These are phyloP conservation scores for Yamadazyma ubonensis DNA, from an alignment of 805 yeast genomes.

Conservation along the genomic window DNA sequence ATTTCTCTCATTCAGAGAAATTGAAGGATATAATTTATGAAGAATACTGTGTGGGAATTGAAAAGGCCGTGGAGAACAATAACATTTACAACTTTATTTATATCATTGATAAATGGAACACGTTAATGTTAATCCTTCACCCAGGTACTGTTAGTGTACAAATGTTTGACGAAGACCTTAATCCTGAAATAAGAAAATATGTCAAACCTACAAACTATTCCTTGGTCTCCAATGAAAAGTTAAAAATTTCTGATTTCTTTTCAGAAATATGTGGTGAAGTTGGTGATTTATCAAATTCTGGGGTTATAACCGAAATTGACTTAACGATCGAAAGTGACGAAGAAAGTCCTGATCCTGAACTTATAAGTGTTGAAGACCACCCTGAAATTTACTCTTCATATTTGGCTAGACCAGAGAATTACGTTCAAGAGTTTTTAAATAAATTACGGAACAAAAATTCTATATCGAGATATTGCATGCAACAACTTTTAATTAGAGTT, in stretches of 20 bases:
- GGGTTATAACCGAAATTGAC: background rate
- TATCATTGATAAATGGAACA: slow-evolving; percentile 42
- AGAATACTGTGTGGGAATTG: slow-evolving; percentile 35
- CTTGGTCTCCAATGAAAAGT: background rate
- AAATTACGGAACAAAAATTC: slow-evolving; percentile 20
- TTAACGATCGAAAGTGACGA: background rate
- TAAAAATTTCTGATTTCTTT: slow-evolving; percentile 7
- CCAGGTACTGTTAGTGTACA: slow-evolving; percentile 19
- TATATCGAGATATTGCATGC: slow-evolving; percentile 45
- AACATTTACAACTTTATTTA: slow-evolving; percentile 36
- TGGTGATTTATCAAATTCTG: no score
- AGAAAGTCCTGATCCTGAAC: background rate
- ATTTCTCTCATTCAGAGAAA: slow-evolving; percentile 37
- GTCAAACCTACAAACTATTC: background rate
- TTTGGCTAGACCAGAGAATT: slow-evolving; percentile 22
- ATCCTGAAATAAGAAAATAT: slow-evolving; percentile 22
- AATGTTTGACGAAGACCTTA: slow-evolving; percentile 19
- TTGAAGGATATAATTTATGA: slow-evolving; percentile 30
- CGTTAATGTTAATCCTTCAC: slow-evolving; percentile 36
- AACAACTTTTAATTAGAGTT: slow-evolving; percentile 68
- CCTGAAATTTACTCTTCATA: background rate
- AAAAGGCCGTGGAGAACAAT: slow-evolving; percentile 29
- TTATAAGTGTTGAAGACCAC: background rate
- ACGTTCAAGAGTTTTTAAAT: slow-evolving; percentile 20
- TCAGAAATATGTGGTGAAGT: slow-evolving; percentile 3